Evolutionary conservation across 345 rosid species (phyloP), one percentile per base, ranked within the genome.

Genomic region (Linum trigynum): DNA sequence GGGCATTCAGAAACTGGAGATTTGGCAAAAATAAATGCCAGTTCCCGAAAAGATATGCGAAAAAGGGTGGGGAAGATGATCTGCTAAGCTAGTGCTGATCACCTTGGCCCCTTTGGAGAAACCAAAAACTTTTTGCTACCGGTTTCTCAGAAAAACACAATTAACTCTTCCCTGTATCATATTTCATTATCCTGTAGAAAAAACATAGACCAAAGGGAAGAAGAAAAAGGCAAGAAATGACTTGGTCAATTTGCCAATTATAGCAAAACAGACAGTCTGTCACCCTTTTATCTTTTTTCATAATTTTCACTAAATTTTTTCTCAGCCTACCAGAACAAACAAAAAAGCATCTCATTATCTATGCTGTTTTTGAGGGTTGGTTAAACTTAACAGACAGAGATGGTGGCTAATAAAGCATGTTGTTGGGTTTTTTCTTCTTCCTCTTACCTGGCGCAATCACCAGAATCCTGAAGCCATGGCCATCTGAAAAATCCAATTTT

Each of bases 61-160:
- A 35, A 23, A 59, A 35, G 15, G 37, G 40, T 0, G 35, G 17
- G 36, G 3, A 57, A 57, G 23, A 17, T 2, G 9, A 57, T 5
- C 4, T 12, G 7, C 12, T 35, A 57, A 17, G 8, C 36, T 5
- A 57, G 17, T 17, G 61, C 57, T 5, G 50, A 17, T 64, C 65
- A 65, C 70, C 72, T 71, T 41, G 23, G 39, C 76, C 32, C 71
- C 68, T 51, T 48, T 67, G 74, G 78, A 72, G 81, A 76, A 69
- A 73, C 82, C 81, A 76, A 76, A 23, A 76, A 63, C 4, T 48
- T 67, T 48, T 48, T 3, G 53, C 53, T 71, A 67, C 72, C 72
- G 86, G 82, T 77, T 65, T 74, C 76, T 79, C 72, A 56, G 68
- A 70, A 71, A 51, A 69, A 61, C 38, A 64, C 61, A 64, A 63